Evolutionary conservation across 345 rosid genomes (phyloP), one percentile per base, ranked within the genome.

Genomic region (Dipteronia sinensis): DNA sequence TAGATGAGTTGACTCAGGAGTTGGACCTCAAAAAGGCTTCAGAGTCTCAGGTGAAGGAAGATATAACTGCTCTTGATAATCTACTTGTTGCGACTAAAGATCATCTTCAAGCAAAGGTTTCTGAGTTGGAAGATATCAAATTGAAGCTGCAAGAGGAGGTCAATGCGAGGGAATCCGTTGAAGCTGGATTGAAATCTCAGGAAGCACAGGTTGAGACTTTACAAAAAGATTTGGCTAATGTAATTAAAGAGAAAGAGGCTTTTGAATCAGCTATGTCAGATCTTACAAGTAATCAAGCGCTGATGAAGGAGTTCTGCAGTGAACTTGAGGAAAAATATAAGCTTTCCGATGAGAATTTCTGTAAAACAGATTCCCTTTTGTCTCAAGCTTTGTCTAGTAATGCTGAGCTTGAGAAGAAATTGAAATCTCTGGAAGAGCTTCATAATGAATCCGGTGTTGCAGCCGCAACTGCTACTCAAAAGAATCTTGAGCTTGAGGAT

Each of bases 401-500:
- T 74, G 87, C 86, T 65, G 97, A 89, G 82, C 95, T 94, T 68
- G 94, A 88, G 69, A 82, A 91, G 82, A 92, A 89, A 82, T 65
- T 94, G 85, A 90, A 91, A 80, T 89, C 92, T 38, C 80, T 92
- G 69, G 98, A 89, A 80, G 92, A 84, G 69, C 88, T 83, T 72
- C 92, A 89, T 73, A 79, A 12, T 51, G 91, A 90, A 83, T 81
- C 92, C 31, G 90, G 89, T 79, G 79, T 84, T 76, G 92, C 77
- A 71, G 94, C 92, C 77, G 86, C 85, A 81, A 87, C 88, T 65
- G 92, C 94, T 77, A 80, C 92, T 27, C 89, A 90, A 78, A 94
- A 85, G 87, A 91, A 85, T 83, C 79, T 90, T 73, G 97, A 91
- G 84, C 93, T 96, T 16, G 95, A 87, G 82, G 90, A 89, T 65